Conservation (phyloP, 441 rosid genomes). For the Macaranga tanarius region DNA sequence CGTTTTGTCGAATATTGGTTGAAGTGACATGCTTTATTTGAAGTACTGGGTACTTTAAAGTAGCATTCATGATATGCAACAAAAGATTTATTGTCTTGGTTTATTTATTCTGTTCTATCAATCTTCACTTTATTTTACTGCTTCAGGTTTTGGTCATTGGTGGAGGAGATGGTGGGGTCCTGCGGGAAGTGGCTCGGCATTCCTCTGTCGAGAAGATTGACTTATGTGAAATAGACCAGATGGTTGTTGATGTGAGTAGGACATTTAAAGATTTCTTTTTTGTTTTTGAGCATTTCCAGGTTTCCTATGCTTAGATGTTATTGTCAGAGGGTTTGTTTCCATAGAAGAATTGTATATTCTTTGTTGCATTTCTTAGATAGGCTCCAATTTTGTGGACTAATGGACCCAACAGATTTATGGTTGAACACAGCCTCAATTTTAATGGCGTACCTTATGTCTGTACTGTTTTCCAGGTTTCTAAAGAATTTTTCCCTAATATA, state of each 20-base stretch:
- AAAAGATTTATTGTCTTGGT: background rate
- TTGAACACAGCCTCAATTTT: background rate
- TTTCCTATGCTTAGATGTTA: background rate
- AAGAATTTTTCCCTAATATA: slow-evolving; percentile 72
- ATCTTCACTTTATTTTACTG: background rate
- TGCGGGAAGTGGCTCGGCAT: slow-evolving; percentile 85
- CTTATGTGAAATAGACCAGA: slow-evolving; percentile 89
- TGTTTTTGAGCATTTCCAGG: slow-evolving; percentile 9
- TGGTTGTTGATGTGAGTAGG: slow-evolving; percentile 92
- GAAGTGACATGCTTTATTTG: background rate
- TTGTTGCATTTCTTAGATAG: background rate
- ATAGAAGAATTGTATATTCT: background rate
- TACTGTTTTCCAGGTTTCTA: slow-evolving; percentile 57
- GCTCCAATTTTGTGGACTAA: background rate
- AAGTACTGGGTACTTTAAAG: background rate
- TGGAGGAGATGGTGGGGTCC: slow-evolving; percentile 97
- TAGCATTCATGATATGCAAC: too few relatives aligned
- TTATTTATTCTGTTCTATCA: slow-evolving; percentile 1
- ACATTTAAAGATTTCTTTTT: background rate
- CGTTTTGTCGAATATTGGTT: background rate
- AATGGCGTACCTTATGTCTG: background rate
- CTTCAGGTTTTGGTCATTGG: slow-evolving; percentile 87
- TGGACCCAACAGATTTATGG: background rate
- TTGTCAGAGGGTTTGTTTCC: background rate
- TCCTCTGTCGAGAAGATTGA: slow-evolving; percentile 78